phyloP scores from a whole-genome alignment of 495 filamentous ascomycete species.

The Aspergillus wentii region DNA sequence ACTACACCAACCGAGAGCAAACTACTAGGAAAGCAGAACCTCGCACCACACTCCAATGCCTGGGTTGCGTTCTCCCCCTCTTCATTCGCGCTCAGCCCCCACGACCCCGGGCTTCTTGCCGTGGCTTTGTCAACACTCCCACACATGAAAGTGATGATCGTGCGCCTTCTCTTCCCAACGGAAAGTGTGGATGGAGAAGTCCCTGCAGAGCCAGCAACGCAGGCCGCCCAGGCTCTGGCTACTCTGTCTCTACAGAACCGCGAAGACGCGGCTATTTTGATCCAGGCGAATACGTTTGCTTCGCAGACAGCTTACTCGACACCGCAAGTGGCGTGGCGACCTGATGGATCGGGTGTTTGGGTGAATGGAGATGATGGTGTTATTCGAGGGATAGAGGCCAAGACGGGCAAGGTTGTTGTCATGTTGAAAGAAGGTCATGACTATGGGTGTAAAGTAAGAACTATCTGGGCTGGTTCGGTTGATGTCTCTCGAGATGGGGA shows the following conservation, averaged over 20 bases:
- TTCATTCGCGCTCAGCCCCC: constrained; percentile 51
- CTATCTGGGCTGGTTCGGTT: constrained; percentile 58
- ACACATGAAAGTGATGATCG: constrained; percentile 63
- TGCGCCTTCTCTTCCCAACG: constrained; percentile 50
- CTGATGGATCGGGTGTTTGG: constrained; percentile 60
- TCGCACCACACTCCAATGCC: constrained; percentile 59
- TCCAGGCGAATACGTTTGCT: constrained; percentile 56
- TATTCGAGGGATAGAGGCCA: constrained; percentile 58
- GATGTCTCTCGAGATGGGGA: constrained; percentile 22
- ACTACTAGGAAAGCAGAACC: constrained; percentile 52
- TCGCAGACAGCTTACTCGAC: constrained; percentile 67
- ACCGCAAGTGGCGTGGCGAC: constrained; percentile 60
- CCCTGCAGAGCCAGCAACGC: constrained; percentile 22
- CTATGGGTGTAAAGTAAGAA: constrained; percentile 57
- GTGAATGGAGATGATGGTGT: constrained; percentile 68
- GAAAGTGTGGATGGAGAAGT: constrained; percentile 5
- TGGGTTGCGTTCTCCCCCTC: constrained; percentile 63
- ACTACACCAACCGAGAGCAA: constrained; percentile 21
- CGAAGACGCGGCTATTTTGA: constrained; percentile 55
- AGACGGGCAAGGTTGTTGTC: constrained; percentile 52
- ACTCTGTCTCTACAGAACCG: constrained; percentile 47
- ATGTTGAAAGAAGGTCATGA: constrained; percentile 52
- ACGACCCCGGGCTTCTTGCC: constrained; percentile 50
- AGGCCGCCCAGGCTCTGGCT: constrained; percentile 46
- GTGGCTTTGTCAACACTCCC: constrained; percentile 59